Conservation (phyloP, 1,139 yeast genomes). For the Yamadazyma spencermartinsiae region DNA sequence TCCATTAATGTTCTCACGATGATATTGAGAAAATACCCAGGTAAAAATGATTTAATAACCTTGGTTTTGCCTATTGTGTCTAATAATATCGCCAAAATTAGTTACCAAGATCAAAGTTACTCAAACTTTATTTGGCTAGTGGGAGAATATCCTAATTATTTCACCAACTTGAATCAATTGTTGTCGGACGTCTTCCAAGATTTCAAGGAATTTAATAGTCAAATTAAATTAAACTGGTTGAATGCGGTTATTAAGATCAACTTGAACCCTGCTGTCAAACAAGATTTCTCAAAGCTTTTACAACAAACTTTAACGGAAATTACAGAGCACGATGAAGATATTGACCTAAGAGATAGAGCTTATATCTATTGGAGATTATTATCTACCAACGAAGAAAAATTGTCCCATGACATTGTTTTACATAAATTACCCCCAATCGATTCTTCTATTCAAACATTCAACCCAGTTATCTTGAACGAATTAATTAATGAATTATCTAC, state of each 20-base stretch:
- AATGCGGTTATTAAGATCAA: conserved; percentile 80
- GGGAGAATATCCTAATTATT: conserved; percentile 83
- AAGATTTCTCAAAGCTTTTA: conserved; percentile 46
- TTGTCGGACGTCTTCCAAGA: conserved; percentile 53
- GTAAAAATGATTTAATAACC: conserved; percentile 56
- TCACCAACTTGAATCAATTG: conserved; percentile 51
- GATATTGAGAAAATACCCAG: conserved; percentile 77
- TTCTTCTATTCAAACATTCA: conserved; percentile 69
- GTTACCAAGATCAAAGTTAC: conserved; percentile 32
- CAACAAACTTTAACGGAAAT: conserved; percentile 76
- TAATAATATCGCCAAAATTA: conserved; percentile 37
- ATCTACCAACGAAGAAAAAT: conserved; percentile 49
- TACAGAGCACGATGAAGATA: conserved; percentile 79
- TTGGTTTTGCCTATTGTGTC: conserved; percentile 71
- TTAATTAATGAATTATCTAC: conserved; percentile 78
- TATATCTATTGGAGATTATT: conserved; percentile 92
- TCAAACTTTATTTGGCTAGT: conserved; percentile 81
- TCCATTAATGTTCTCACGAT: conserved; percentile 76
- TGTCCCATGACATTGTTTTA: conserved; percentile 53
- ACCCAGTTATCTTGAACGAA: conserved; percentile 66
- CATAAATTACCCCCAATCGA: conserved; percentile 70
- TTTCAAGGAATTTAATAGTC: conserved; percentile 72
- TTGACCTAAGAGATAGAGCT: conserved; percentile 93
- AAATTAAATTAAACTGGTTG: conserved; percentile 73
- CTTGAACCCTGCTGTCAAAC: conserved; percentile 34